These are phyloP conservation scores for Bocquillonia castaneifolia DNA, from an alignment of 441 rosid genomes.

Conservation along the genomic window DNA sequence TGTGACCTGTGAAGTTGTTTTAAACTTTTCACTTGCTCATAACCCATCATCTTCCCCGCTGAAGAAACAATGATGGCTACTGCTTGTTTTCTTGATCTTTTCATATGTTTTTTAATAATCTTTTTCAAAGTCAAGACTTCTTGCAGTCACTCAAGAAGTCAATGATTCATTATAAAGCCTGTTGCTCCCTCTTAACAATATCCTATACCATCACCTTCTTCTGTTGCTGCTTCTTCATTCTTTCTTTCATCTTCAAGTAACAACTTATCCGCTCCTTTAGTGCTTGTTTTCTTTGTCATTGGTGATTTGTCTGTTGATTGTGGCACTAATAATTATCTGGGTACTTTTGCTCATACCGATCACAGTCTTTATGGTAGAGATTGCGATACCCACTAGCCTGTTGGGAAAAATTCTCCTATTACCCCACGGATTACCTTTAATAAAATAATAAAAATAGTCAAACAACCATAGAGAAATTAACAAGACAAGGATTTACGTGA, in stretches of 20 bases:
- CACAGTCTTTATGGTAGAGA: slow-evolving; percentile 92
- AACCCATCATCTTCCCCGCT: not conserved
- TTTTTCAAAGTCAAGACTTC: slow-evolving; percentile 23
- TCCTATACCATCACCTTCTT: not conserved
- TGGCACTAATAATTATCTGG: slow-evolving; percentile 79
- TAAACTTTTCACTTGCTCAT: not conserved
- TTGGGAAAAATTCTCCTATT: no score
- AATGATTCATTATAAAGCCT: slow-evolving; percentile 18
- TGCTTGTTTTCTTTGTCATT: slow-evolving; percentile 62
- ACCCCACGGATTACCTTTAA: no score
- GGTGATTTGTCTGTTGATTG: slow-evolving; percentile 88
- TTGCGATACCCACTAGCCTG: slow-evolving; percentile 78
- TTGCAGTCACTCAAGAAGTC: slow-evolving; percentile 32
- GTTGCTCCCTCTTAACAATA: slow-evolving; percentile 5
- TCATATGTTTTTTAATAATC: slow-evolving; percentile 22
- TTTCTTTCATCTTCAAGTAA: slow-evolving; percentile 19
- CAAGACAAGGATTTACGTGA: no score
- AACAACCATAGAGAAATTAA: no score
- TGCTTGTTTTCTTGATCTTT: slow-evolving; percentile 30
- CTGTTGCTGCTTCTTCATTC: not conserved
- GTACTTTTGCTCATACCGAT: slow-evolving; percentile 85
- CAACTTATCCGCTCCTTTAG: slow-evolving; percentile 28
- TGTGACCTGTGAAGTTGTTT: not conserved
- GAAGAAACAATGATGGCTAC: slow-evolving; percentile 26
- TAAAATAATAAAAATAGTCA: no score